Evolutionary conservation across 2,329 filamentous ascomycete genomes (phyloP), one percentile per base, ranked within the genome.

Genomic region (Teratosphaeria pseudoeucalypti): DNA sequence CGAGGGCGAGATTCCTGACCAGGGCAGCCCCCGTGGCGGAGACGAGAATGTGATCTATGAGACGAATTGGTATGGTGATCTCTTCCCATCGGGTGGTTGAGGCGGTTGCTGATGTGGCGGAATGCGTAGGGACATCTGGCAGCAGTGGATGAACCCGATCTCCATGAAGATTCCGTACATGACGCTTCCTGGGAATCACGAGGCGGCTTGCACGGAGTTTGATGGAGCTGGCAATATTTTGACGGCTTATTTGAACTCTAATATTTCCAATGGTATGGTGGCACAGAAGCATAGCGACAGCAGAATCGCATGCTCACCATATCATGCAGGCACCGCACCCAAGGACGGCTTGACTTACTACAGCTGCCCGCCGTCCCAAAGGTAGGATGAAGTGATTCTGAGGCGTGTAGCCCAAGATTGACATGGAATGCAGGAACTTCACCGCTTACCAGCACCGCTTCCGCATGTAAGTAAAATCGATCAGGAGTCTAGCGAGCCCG

Each of bases 361-460:
- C 68, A 79, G 76, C 68, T 81, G 79, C 63, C 79, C 79, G 6
- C 76, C 76, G 1, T 79, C 78, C 1, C 79, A 81, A 65, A 72
- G 76, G 59, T 49, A 23, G 16, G 43, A 49, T 3, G 16, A 23
- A n/a, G 6, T 49, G 43, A 19, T n/a, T 23, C n/a, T 10, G 16
- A 19, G n/a, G 37, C 5, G 6, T 49, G n/a, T 2, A 23, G 6
- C 10, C 16, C 6, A 9, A 10, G 43, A 49, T 11, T 49, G 43
- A 49, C 19, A 16, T 6, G n/a, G 9, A 10, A 2, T 10, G 19
- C 43, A 49, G 43, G 43, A 80, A 80, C 70, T 80, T 77, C 69
- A 81, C 78, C n/a, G 74, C 77, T 6, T 80, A 72, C 68, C 76
- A 80, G 63, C 70, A 81, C 67, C 78, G 79, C 53, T 81, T 81